Percentiles rank a stretch among this genome's conserved stretches.
Conservation (phyloP, 2,329 filamentous ascomycete genomes). For the Colletotrichum plurivorum region DNA sequence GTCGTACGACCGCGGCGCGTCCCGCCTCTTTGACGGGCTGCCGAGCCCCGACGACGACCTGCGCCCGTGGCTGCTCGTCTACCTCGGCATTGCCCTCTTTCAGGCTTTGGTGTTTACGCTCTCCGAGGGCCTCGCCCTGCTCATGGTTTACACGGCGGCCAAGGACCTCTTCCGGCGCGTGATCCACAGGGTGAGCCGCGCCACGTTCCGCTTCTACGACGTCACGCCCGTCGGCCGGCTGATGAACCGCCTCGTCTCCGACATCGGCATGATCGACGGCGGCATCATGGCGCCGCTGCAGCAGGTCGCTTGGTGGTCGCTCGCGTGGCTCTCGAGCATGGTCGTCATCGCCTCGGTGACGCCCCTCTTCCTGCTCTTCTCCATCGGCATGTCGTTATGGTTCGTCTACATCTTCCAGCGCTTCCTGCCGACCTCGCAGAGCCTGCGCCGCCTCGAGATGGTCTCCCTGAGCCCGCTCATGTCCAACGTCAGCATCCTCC, state of each 20-base stretch:
- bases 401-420: constrained; percentile 82
- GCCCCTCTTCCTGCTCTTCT: constrained; percentile 81
- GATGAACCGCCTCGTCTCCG: constrained; percentile 93
- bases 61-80: constrained; percentile 80
- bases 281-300: constrained; percentile 84
- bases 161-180: constrained; percentile 81
- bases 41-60: constrained; percentile 79
- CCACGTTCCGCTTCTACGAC: constrained; percentile 92
- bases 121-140: constrained; percentile 77
- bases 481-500: constrained; percentile 90
- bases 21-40: constrained; percentile 61
- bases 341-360: constrained; percentile 85
- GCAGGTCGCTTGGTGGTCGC: constrained; percentile 76
- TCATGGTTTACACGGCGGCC: constrained; percentile 85
- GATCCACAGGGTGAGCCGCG: constrained; percentile 80
- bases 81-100: constrained; percentile 74
- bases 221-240: constrained; percentile 89
- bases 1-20: constrained; percentile 64
- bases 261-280: constrained; percentile 91
- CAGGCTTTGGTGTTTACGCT: constrained; percentile 73
- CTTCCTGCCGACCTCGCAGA: constrained; percentile 88
- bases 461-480: constrained; percentile 90
- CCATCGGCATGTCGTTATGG: constrained; percentile 73
- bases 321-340: constrained; percentile 81
- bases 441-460: constrained; percentile 87